phyloP scores from a whole-genome alignment of 805 yeast genomes.

The Starmerella apis region DNA sequence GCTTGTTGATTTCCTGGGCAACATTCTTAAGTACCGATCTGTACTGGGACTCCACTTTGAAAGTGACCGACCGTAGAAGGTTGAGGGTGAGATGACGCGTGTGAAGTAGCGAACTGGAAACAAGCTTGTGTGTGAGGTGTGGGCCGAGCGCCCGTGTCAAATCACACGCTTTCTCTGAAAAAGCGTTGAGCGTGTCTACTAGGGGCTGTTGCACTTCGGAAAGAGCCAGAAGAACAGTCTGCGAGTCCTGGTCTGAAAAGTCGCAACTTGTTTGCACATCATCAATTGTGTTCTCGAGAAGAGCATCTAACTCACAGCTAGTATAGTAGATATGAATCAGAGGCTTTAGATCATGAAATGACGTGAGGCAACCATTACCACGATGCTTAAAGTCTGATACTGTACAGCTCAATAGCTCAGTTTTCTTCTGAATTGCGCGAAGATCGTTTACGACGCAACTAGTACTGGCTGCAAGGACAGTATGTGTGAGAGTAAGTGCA shows the following conservation, averaged over 20 bases:
- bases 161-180: conserved; percentile 8
- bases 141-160: conserved; percentile 17
- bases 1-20: conserved; percentile 7
- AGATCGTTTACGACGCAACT: conserved; percentile 18
- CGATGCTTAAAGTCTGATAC: conserved; percentile 11
- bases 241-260: conserved; percentile 12
- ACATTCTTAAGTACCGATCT: conserved; percentile 2
- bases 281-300: conserved; percentile 17
- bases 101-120: conserved; percentile 15
- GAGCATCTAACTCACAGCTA: conserved; percentile 10
- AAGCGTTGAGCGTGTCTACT: not conserved
- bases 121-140: conserved; percentile 14
- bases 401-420: conserved; percentile 1
- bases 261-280: conserved; percentile 18
- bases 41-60: conserved; percentile 13
- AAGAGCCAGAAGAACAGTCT: conserved; percentile 10
- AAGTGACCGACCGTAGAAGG: conserved; percentile 12
- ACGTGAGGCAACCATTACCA: not conserved
- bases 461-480: conserved; percentile 11
- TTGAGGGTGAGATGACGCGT: conserved; percentile 14
- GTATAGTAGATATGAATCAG: conserved; percentile 12
- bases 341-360: conserved; percentile 11
- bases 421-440: not conserved
- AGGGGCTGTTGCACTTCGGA: conserved; percentile 13
- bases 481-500: not conserved